Conservation (phyloP, 179 eudicot species). For the Corrigiola litoralis region DNA sequence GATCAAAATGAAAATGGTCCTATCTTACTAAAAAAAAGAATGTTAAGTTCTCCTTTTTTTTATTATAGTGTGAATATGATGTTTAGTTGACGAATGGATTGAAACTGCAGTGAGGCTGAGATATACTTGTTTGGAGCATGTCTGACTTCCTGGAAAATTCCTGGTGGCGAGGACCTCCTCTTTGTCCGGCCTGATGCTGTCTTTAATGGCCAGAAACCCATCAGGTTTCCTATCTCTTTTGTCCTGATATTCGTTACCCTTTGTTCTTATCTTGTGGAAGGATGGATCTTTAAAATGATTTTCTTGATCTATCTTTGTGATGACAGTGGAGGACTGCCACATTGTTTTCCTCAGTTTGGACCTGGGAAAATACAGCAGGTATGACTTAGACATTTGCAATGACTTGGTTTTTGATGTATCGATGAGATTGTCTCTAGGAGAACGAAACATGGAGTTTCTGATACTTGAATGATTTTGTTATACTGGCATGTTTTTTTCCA, state of each 20-base stretch:
- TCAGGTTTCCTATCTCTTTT: constrained; percentile 47
- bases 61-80: too few relatives aligned
- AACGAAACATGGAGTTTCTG: too few relatives aligned
- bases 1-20: too few relatives aligned
- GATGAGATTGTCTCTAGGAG: too few relatives aligned
- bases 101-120: constrained; percentile 80
- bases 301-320: constrained; percentile 5
- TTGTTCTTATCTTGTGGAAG: too few relatives aligned
- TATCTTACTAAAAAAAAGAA: not conserved
- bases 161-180: constrained; percentile 68
- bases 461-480: too few relatives aligned
- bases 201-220: constrained; percentile 94
- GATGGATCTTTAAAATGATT: not conserved
- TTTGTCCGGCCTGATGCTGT: constrained; percentile 98
- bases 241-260: too few relatives aligned
- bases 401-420: too few relatives aligned
- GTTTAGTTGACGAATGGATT: not conserved
- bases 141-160: constrained; percentile 89
- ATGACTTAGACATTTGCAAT: not conserved
- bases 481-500: not conserved
- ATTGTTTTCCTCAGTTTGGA: constrained; percentile 98
- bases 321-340: constrained; percentile 90
- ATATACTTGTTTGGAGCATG: constrained; percentile 91
- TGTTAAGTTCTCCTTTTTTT: not conserved
- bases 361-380: constrained; percentile 98